Evolutionary conservation across 305 asterid species (phyloP).

Genomic region (Fraxinus xanthoxyloides): DNA sequence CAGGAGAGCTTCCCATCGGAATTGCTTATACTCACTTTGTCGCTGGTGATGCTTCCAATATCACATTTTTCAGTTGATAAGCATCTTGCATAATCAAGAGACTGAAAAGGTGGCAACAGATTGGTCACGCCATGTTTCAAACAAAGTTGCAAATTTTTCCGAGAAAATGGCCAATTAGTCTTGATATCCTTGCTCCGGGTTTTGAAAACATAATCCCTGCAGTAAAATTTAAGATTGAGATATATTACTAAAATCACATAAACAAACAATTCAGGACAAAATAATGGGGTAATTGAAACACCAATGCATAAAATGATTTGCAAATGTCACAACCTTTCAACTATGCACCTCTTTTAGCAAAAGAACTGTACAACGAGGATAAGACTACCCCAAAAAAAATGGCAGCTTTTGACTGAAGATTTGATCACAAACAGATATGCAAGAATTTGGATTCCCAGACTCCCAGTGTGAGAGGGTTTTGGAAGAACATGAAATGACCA

Average conservation of each 20-base stretch:
- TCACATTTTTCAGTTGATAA: conserved; percentile 28
- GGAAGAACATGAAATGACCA: conserved; percentile 52
- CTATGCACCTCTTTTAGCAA: not conserved
- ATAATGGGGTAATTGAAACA: not conserved
- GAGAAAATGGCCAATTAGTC: conserved; percentile 91
- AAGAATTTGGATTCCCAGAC: not conserved
- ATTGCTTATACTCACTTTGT: conserved; percentile 26
- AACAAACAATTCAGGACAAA: not conserved
- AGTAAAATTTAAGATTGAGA: conserved; percentile 12
- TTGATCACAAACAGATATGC: not conserved
- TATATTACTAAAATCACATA: not conserved
- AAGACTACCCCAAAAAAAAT: conserved; percentile 4
- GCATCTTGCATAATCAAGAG: conserved; percentile 47
- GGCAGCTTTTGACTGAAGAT: conserved; percentile 28
- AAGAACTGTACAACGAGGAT: not conserved
- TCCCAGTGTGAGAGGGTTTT: not conserved
- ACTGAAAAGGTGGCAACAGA: conserved; percentile 79
- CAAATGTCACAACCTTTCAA: not conserved
- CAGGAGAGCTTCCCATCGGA: conserved; percentile 35
- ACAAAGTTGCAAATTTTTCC: conserved; percentile 71
- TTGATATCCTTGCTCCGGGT: conserved; percentile 62
- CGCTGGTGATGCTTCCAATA: conserved; percentile 5
- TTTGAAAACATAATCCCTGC: conserved; percentile 82
- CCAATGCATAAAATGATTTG: not conserved
- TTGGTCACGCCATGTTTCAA: conserved; percentile 66